phyloP scores from a whole-genome alignment of 1,139 yeast genomes.

The Suhomyces anneliseae region DNA sequence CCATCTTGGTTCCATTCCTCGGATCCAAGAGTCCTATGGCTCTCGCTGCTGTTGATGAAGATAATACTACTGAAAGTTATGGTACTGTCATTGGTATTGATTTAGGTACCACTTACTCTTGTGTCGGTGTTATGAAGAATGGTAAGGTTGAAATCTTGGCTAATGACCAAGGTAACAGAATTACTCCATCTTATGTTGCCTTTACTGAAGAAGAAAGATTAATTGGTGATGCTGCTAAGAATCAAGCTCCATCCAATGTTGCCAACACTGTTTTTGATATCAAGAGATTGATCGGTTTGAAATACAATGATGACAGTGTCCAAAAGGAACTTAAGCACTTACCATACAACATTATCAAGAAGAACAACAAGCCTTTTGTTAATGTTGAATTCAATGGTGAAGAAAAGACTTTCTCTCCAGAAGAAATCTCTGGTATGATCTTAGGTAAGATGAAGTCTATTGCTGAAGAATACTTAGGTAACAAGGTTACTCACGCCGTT shows the following conservation, averaged over 20 bases:
- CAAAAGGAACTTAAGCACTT: slow-evolving; percentile 82
- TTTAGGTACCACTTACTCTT: slow-evolving; percentile 85
- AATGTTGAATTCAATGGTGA: slow-evolving; percentile 65
- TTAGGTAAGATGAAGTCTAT: slow-evolving; percentile 89
- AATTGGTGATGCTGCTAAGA: slow-evolving; percentile 94
- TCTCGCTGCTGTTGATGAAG: slow-evolving; percentile 38
- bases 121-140: slow-evolving; percentile 91
- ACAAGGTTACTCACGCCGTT: slow-evolving; percentile 88
- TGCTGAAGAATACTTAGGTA: slow-evolving; percentile 89
- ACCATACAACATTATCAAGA: slow-evolving; percentile 69
- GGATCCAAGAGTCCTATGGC: slow-evolving; percentile 17
- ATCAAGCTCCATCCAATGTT: slow-evolving; percentile 85
- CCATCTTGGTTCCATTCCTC: slow-evolving; percentile 19
- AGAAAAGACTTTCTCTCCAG: slow-evolving; percentile 72
- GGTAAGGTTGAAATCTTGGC: slow-evolving; percentile 92
- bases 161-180: slow-evolving; percentile 94
- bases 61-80: slow-evolving; percentile 50
- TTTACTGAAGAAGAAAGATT: slow-evolving; percentile 83
- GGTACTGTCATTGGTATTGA: slow-evolving; percentile 87
- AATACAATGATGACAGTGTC: slow-evolving; percentile 70
- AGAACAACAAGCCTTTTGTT: slow-evolving; percentile 79
- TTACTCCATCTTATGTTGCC: slow-evolving; percentile 89
- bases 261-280: slow-evolving; percentile 79
- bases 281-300: slow-evolving; percentile 83
- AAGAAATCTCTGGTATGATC: slow-evolving; percentile 91